Conservation (phyloP, 2,329 filamentous ascomycete genomes). For the Boeremia lycopersici region DNA sequence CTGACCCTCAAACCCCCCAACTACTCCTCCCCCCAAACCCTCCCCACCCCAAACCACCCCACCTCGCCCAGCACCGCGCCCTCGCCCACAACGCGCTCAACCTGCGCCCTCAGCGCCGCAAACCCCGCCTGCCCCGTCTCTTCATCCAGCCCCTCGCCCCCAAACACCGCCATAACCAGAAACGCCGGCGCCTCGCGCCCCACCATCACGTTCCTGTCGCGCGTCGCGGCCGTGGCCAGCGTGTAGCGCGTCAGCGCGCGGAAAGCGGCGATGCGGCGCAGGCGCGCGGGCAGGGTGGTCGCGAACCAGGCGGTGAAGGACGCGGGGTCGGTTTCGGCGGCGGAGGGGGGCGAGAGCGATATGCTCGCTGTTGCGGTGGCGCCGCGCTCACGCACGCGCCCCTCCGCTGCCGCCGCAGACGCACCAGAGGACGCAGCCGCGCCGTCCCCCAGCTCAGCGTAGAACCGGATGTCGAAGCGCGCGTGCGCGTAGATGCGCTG, state of each 20-base stretch:
- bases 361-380: too few relatives aligned
- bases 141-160: neutral
- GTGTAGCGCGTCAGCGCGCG: neutral
- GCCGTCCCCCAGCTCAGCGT: neutral
- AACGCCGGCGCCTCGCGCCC: too few relatives aligned
- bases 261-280: neutral
- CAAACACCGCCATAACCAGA: neutral
- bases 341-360: too few relatives aligned
- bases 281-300: neutral
- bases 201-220: too few relatives aligned
- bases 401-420: too few relatives aligned
- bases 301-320: too few relatives aligned
- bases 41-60: constrained; percentile 7
- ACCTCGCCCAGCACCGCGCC: neutral
- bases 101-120: neutral
- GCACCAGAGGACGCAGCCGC: too few relatives aligned
- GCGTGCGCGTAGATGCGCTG: neutral
- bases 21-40: constrained; percentile 5
- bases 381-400: too few relatives aligned
- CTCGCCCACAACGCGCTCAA: neutral
- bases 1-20: neutral
- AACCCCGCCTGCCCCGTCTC: too few relatives aligned
- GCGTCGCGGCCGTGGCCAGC: neutral
- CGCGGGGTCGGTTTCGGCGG: too few relatives aligned
- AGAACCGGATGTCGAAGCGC: constrained; percentile 5